Conservation (phyloP, 768 basidiomycete genomes). For the Paxillus rubicundulus region DNA sequence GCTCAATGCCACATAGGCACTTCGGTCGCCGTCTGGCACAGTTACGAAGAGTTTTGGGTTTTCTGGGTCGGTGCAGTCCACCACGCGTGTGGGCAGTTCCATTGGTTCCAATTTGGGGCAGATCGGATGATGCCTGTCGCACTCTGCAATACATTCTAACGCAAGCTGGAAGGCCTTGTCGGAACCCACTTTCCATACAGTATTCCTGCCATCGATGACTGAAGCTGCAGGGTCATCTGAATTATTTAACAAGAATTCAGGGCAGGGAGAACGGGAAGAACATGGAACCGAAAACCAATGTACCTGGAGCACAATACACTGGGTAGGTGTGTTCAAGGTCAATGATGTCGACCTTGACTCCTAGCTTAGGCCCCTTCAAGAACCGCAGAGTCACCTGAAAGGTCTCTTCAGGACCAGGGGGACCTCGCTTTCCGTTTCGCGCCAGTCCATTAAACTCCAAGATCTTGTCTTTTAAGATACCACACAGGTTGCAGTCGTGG, state of each 20-base stretch:
- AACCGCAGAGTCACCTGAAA: constrained; percentile 3
- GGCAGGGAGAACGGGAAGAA: neutral
- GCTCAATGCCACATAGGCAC: constrained; percentile 4
- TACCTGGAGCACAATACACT: constrained; percentile 1
- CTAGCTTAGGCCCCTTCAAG: neutral
- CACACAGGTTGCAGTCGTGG: neutral
- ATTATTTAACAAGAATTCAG: neutral
- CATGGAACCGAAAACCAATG: neutral
- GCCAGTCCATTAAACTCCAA: neutral
- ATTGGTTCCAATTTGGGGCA: neutral
- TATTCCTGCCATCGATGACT: neutral
- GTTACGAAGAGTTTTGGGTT: neutral
- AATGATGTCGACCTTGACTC: neutral
- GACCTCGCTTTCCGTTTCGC: neutral
- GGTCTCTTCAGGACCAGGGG: neutral
- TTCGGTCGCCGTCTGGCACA: neutral
- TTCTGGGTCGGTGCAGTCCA: constrained; percentile 1
- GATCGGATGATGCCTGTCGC: neutral
- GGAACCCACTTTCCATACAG: constrained; percentile 2
- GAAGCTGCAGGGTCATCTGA: neutral
- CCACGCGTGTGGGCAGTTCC: constrained; percentile 2
- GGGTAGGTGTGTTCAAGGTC: neutral
- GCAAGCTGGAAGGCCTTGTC: neutral
- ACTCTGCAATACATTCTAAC: constrained; percentile 1
- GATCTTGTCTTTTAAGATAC: constrained; percentile 1